phyloP scores from a whole-genome alignment of 345 rosid species.

The Conringia planisiliqua region DNA sequence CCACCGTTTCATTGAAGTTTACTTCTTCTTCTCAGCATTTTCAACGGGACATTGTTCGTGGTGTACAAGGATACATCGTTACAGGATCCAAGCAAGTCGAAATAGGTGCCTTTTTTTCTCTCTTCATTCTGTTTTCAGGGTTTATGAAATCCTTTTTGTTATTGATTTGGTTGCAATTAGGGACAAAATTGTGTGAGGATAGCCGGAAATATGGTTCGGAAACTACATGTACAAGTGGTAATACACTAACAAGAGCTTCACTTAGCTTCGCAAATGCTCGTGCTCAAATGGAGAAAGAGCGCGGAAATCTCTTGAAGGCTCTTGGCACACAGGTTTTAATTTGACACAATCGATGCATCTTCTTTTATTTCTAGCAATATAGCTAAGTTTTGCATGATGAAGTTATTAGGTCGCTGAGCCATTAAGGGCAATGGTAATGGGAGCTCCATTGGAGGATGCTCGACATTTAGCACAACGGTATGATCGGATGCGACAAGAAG shows the following conservation, averaged over 20 bases:
- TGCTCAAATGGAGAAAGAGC: conserved; percentile 87
- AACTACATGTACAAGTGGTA: conserved; percentile 84
- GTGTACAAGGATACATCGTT: conserved; percentile 82
- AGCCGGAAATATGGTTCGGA: conserved; percentile 84
- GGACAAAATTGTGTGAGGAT: conserved; percentile 82
- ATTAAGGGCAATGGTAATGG: conserved; percentile 88
- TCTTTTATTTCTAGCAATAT: background rate
- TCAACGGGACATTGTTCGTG: conserved; percentile 92
- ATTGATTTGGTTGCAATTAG: conserved; percentile 32
- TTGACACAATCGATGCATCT: background rate
- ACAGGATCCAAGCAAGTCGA: conserved; percentile 91
- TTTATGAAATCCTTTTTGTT: background rate
- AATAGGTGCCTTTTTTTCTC: conserved; percentile 48
- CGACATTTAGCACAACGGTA: conserved; percentile 97
- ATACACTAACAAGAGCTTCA: conserved; percentile 73
- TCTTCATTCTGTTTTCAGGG: background rate
- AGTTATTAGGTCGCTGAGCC: conserved; percentile 85
- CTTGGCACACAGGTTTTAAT: conserved; percentile 79
- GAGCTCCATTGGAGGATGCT: conserved; percentile 93
- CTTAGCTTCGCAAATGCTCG: conserved; percentile 59
- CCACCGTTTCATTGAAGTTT: background rate
- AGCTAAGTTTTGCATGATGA: conserved; percentile 25
- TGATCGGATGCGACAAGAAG: conserved; percentile 88
- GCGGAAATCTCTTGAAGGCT: conserved; percentile 72
- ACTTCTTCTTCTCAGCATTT: conserved; percentile 57